Conservation (phyloP, 306 rosid genomes). For the Alnus rubra region DNA sequence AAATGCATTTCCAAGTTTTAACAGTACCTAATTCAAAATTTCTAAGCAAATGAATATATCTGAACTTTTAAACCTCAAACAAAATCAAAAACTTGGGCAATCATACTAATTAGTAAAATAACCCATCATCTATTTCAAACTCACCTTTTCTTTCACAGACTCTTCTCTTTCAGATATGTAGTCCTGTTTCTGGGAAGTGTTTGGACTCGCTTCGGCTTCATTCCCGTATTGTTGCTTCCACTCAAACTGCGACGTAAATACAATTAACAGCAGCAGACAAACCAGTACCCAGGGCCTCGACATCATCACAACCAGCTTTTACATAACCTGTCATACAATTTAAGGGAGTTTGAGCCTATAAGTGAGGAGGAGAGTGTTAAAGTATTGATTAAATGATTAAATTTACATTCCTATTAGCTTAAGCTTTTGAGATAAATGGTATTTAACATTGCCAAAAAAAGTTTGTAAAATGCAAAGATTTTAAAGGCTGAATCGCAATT, state of each 20-base stretch:
- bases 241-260: slow-evolving; percentile 63
- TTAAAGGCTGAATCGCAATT: too few relatives aligned
- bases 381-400: too few relatives aligned
- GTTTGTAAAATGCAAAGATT: too few relatives aligned
- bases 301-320: slow-evolving; percentile 37
- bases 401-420: too few relatives aligned
- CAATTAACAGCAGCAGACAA: slow-evolving; percentile 54
- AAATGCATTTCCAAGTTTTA: slow-evolving; percentile 5
- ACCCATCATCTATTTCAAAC: background rate
- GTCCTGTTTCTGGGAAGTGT: slow-evolving; percentile 38
- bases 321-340: slow-evolving; percentile 29
- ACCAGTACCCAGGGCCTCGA: slow-evolving; percentile 60
- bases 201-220: slow-evolving; percentile 46
- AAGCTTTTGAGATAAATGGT: too few relatives aligned
- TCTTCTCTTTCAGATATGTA: slow-evolving; percentile 52
- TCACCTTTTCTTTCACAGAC: slow-evolving; percentile 56
- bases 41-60: background rate
- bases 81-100: background rate
- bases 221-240: slow-evolving; percentile 61
- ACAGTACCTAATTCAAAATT: background rate
- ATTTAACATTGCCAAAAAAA: too few relatives aligned
- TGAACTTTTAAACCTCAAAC: background rate
- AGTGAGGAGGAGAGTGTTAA: too few relatives aligned
- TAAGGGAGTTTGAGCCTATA: too few relatives aligned
- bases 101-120: background rate